Evolutionary conservation across 345 rosid genomes (phyloP), one percentile per base, ranked within the genome.

Genomic region (Gossypium australe): DNA sequence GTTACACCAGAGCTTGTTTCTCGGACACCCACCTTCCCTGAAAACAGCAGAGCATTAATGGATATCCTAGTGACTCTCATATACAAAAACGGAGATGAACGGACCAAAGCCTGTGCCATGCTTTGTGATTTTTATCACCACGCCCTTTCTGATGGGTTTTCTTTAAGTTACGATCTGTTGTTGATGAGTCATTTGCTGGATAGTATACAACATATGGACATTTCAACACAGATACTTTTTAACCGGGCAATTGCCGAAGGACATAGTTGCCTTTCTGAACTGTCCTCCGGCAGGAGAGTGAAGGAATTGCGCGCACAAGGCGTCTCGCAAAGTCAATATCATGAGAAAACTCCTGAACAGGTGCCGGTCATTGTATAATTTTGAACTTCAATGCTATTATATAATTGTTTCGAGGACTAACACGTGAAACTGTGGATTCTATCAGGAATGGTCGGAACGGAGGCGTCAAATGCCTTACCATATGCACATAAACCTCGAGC

Each of bases 231-330:
- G 80, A 94, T 94, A 53, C 97, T 94, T 48, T 94, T 87, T 75
- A 94, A 94, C 80, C 85, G 98, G 83, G 87, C 95, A 16, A 92
- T 87, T 70, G 72, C 88, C 14, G 98, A 92, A 76, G 89, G 82
- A 58, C 97, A 94, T 55, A 84, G 94, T 66, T 94, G 97, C 72
- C 94, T 92, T 75, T 80, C 94, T 12, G 98, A 94, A 70, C 80
- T 94, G 52, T 94, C 92, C 78, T 87, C 94, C 11, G 95, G 94
- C 85, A 94, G 78, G 78, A 86, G 94, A 83, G 94, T 94, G 29
- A 89, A 88, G 82, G 98, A 94, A 79, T 82, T 94, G 82, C 97
- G 89, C 75, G 98, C 98, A 2, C 98, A 94, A 86, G 98, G 98
- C 80, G 85, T 94, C 79, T 87, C 93, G 5, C 97, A 92, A 72